Conservation (phyloP, 768 basidiomycete genomes). For the Atractiella rhizophila region DNA sequence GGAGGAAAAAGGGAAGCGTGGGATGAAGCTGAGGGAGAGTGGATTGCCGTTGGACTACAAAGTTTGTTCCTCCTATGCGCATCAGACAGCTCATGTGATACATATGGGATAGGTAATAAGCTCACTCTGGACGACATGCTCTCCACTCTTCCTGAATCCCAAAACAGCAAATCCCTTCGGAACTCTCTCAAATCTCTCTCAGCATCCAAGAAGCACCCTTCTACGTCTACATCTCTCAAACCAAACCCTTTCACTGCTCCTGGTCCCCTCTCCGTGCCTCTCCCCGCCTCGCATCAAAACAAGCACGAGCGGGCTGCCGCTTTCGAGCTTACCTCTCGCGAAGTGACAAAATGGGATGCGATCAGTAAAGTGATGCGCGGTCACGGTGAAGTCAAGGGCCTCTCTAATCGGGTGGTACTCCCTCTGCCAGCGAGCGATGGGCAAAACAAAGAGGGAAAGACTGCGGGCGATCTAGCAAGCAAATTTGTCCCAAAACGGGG, state of each 20-base stretch:
- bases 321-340: constrained; percentile 72
- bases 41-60: constrained; percentile 24
- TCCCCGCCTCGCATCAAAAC: constrained; percentile 66
- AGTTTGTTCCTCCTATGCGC: constrained; percentile 1
- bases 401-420: constrained; percentile 12
- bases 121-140: constrained; percentile 13
- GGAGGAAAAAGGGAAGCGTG: constrained; percentile 48
- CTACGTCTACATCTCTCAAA: background rate
- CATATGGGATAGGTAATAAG: constrained; percentile 5
- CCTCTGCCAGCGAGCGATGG: constrained; percentile 8
- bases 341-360: constrained; percentile 76
- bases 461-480: constrained; percentile 48
- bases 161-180: constrained; percentile 19
- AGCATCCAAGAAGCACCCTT: background rate
- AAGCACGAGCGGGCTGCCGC: constrained; percentile 78
- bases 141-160: constrained; percentile 15
- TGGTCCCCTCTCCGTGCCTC: constrained; percentile 42
- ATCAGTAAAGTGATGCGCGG: constrained; percentile 82
- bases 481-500: constrained; percentile 46
- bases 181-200: constrained; percentile 16
- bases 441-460: constrained; percentile 21
- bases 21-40: constrained; percentile 60
- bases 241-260: constrained; percentile 8
- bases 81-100: background rate
- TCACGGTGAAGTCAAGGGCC: constrained; percentile 26